Conservation (phyloP, 228 moss, liverwort and hornwort genomes). For the Sphagnum fallax region DNA sequence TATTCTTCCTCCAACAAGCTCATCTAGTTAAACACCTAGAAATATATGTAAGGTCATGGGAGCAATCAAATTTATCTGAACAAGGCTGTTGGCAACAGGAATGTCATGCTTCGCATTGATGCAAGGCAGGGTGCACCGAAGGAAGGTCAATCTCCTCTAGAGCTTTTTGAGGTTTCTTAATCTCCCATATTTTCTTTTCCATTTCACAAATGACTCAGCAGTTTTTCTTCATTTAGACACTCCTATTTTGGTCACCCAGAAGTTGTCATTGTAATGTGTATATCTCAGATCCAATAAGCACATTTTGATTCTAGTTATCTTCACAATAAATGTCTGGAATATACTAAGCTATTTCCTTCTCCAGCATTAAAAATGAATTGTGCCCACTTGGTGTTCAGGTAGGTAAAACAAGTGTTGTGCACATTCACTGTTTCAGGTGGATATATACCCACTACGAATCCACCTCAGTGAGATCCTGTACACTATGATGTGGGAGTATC, state of each 20-base stretch:
- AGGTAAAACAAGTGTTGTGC: too few species aligned
- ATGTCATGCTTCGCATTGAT: slow-evolving; percentile 90
- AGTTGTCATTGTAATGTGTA: too few species aligned
- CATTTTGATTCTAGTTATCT: too few species aligned
- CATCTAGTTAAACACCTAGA: neutral
- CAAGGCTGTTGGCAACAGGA: slow-evolving; percentile 21
- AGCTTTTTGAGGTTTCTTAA: slow-evolving; percentile 54
- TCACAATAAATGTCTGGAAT: too few species aligned
- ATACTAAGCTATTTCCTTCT: too few species aligned
- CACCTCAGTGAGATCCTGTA: slow-evolving; percentile 90
- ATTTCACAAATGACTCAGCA: slow-evolving; percentile 8
- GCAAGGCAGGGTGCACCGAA: slow-evolving; percentile 86
- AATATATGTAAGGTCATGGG: neutral
- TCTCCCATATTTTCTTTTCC: neutral
- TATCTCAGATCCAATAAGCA: too few species aligned
- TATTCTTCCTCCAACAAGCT: neutral
- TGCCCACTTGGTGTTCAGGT: neutral
- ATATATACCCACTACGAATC: slow-evolving; percentile 87
- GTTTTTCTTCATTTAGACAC: neutral
- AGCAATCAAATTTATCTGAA: neutral
- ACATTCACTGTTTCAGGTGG: slow-evolving; percentile 38
- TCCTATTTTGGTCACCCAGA: too few species aligned
- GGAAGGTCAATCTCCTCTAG: slow-evolving; percentile 89
- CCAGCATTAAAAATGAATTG: too few species aligned
- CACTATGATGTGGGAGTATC: slow-evolving; percentile 98